Evolutionary conservation across 148 eudicot genomes (phyloP), one percentile per base, ranked within the genome.

Genomic region (Heliamphora exappendiculata): DNA sequence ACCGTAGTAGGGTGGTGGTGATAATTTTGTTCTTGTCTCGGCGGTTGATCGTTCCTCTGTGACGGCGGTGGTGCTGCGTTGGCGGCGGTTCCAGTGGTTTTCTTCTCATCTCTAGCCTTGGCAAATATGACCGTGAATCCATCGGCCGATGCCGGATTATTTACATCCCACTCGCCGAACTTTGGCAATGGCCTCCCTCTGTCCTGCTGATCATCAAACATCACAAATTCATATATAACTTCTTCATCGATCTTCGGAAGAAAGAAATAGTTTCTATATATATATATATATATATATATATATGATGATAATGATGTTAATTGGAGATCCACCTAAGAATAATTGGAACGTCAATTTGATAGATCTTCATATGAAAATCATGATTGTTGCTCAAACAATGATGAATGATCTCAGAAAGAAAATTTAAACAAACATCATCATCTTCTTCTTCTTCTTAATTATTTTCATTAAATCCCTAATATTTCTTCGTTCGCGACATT

Each of bases 61-160:
- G 75, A 59, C 16, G 79, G 54, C 14, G 72, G 78, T 24, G 54
- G 76, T 1, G 75, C 70, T 28, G 63, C 51, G 0, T 68, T 74
- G 0, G 69, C 80, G 0, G 82, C 82, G 5, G 74, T 76, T 69
- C 83, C 85, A 12, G 73, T 84, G 58, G 88, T 84, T 68, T 89
- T 91, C 92, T 88, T 93, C 75, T 88, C 89, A 71, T 89, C 90
- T 74, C 96, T 85, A 12, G 96, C 96, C 77, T 92, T 91, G 73
- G 89, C 85, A 67, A 86, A 86, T 73, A 86, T 84, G 39, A 86
- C 87, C 0, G 89, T 86, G 31, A 86, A 86, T 66, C 89, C 89
- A 51, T 84, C 89, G 0, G 89, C 87, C 1, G 89, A 86, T 45
- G 87, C 80, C 6, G 89, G 89, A 80, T 86, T 84, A 41, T 84